Conservation (phyloP, 768 basidiomycete species). For the Podaxis pistillaris region DNA sequence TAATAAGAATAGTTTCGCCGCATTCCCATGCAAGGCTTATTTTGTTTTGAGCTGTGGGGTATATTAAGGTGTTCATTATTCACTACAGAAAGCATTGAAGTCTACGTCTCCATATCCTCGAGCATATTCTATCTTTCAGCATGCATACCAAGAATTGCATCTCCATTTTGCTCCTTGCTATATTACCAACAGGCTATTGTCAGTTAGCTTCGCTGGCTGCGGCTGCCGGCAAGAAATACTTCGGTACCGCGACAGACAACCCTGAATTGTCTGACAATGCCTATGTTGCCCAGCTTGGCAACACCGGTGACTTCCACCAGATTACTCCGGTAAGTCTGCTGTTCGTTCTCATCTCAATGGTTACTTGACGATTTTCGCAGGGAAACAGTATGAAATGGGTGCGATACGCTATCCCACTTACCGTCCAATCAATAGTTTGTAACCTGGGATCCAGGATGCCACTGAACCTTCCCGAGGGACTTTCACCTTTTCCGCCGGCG, state of each 20-base stretch:
- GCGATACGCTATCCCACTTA: not conserved
- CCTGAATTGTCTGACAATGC: slow-evolving; percentile 38
- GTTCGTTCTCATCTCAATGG: not conserved
- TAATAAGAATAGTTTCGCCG: not conserved
- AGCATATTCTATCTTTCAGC: not conserved
- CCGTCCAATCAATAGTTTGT: not conserved
- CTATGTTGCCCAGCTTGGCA: slow-evolving; percentile 37
- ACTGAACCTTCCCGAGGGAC: slow-evolving; percentile 48
- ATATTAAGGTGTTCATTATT: slow-evolving; percentile 1
- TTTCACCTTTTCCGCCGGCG: slow-evolving; percentile 49
- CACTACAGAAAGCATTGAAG: not conserved
- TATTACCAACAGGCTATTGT: slow-evolving; percentile 28
- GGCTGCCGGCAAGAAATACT: slow-evolving; percentile 44
- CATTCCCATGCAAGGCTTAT: not conserved
- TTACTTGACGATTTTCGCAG: slow-evolving; percentile 14
- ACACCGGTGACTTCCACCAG: slow-evolving; percentile 39
- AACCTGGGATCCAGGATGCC: slow-evolving; percentile 33
- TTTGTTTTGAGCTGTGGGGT: not conserved
- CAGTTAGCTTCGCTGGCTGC: slow-evolving; percentile 50
- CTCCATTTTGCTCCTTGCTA: not conserved
- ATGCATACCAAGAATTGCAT: not conserved
- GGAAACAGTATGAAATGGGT: slow-evolving; percentile 55
- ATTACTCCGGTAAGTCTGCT: slow-evolving; percentile 39
- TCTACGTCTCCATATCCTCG: not conserved
- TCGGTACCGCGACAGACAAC: slow-evolving; percentile 50